Evolutionary conservation across 345 rosid genomes (phyloP).

Genomic region (Eucalyptus microcorys): DNA sequence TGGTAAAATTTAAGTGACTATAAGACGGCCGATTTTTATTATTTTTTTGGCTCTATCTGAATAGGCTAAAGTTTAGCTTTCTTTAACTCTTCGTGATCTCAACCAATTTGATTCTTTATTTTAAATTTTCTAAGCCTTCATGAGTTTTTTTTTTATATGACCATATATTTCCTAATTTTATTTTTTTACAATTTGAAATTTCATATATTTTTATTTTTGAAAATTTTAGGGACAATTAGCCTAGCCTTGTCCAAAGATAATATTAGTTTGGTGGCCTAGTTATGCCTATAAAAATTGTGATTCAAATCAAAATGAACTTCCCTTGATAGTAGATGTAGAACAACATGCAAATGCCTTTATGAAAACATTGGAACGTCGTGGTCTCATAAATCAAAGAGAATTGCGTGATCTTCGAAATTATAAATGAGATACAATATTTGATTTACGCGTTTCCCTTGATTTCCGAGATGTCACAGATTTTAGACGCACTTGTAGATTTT

Average conservation of each 20-base stretch:
- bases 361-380: no score
- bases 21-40: not conserved
- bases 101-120: not conserved
- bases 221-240: not conserved
- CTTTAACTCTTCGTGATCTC: not conserved
- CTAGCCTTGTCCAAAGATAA: not conserved
- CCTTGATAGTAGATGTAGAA: not conserved
- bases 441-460: accelerated
- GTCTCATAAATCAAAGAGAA: no score
- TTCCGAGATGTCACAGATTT: no score
- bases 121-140: not conserved
- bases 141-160: not conserved
- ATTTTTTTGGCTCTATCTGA: not conserved
- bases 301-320: not conserved
- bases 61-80: not conserved
- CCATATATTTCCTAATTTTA: not conserved
- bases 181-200: not conserved
- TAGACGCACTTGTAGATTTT: accelerated
- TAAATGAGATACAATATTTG: no score
- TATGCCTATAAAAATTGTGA: not conserved
- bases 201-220: not conserved
- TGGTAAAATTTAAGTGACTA: not conserved
- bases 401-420: no score
- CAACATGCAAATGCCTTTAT: no score
- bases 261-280: not conserved